A percentile compares a stretch with the other conserved stretches of the same genome.
Evolutionary conservation across 1,284 basidiomycete genomes (phyloP).

Genomic region (Rhizoctonia solani): DNA sequence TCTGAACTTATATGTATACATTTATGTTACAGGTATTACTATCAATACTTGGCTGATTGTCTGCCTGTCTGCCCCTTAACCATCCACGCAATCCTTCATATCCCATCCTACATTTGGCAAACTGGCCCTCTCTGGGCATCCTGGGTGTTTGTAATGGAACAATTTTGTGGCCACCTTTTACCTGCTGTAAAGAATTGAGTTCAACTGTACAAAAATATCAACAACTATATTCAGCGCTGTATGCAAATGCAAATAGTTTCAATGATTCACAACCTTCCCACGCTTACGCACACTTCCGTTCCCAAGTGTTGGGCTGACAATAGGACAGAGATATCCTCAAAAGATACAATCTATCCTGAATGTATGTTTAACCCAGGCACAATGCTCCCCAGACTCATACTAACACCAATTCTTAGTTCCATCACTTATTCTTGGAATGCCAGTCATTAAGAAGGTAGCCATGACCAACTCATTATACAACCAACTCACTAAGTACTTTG

Average conservation of each 20-base stretch:
- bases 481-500: conserved; percentile 1
- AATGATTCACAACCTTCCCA: background rate
- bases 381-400: background rate
- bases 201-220: conserved; percentile 43
- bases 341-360: background rate
- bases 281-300: background rate
- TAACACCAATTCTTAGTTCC: background rate
- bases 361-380: background rate
- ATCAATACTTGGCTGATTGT: conserved; percentile 45
- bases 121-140: conserved; percentile 51
- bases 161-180: conserved; percentile 42
- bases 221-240: conserved; percentile 41
- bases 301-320: background rate
- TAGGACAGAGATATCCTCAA: background rate
- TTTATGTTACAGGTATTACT: conserved; percentile 47
- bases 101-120: conserved; percentile 45
- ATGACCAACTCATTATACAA: background rate
- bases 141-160: conserved; percentile 52
- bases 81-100: conserved; percentile 51
- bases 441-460: background rate
- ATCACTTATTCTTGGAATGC: background rate
- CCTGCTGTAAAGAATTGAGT: conserved; percentile 41
- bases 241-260: conserved; percentile 39
- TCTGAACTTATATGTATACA: background rate
- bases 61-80: conserved; percentile 49